Conservation (phyloP, 2,329 filamentous ascomycete genomes). For the Cucurbitaria berberidis region DNA sequence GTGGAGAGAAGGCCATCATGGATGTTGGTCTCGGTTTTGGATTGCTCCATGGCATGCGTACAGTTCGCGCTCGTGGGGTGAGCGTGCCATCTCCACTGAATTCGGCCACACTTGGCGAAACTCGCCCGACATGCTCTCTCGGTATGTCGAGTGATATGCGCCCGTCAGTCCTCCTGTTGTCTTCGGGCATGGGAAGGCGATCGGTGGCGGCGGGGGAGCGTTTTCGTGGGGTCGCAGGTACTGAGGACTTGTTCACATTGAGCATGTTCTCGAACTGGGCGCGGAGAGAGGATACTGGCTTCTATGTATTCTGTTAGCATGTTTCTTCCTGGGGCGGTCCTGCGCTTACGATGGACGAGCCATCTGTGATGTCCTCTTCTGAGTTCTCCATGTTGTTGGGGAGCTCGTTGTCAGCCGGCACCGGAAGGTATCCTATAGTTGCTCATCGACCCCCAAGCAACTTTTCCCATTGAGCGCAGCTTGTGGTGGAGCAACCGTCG, state of each 20-base stretch:
- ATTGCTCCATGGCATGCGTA: conserved; percentile 44
- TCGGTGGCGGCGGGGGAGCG: conserved; percentile 42
- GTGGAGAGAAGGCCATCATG: conserved; percentile 56
- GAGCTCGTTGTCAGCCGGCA: conserved; percentile 43
- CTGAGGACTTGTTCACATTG: conserved; percentile 43
- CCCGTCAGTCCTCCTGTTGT: conserved; percentile 38
- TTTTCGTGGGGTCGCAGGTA: conserved; percentile 32
- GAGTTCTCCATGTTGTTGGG: conserved; percentile 40
- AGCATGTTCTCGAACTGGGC: conserved; percentile 83
- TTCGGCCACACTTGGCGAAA: conserved; percentile 41
- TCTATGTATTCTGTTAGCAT: conserved; percentile 55
- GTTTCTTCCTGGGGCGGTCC: neutral
- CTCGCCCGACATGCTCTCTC: conserved; percentile 32
- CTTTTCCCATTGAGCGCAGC: conserved; percentile 41
- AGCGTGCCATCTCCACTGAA: conserved; percentile 42
- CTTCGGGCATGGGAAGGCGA: conserved; percentile 37
- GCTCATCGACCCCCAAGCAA: conserved; percentile 40
- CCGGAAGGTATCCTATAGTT: conserved; percentile 38
- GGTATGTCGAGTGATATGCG: conserved; percentile 53
- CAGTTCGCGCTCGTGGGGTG: conserved; percentile 46
- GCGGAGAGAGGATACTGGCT: conserved; percentile 80
- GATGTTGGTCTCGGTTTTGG: conserved; percentile 53
- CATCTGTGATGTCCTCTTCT: conserved; percentile 69
- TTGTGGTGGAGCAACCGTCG: conserved; percentile 14
- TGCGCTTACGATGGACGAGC: conserved; percentile 72